These are phyloP conservation scores for Blastobotrys indianensis DNA, from an alignment of 1,139 yeast genomes.

Conservation along the genomic window DNA sequence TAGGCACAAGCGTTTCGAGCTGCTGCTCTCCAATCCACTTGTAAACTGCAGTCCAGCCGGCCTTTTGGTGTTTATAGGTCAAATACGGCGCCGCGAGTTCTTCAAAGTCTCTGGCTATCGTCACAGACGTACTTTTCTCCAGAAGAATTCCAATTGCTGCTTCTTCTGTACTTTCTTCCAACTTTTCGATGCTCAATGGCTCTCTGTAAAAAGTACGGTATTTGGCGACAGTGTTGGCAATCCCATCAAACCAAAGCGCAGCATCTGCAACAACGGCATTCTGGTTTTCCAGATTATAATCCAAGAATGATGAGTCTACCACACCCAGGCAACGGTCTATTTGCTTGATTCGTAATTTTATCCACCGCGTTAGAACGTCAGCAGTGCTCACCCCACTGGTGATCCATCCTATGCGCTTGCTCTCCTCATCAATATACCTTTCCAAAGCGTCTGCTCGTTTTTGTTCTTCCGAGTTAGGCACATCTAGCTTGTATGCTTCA, in stretches of 20 bases:
- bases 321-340: constrained; percentile 22
- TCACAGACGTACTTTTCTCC: constrained; percentile 14
- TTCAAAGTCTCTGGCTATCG: constrained; percentile 22
- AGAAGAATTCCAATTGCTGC: constrained; percentile 18
- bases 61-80: constrained; percentile 11
- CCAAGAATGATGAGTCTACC: constrained; percentile 8
- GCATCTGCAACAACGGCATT: constrained; percentile 15
- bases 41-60: constrained; percentile 16
- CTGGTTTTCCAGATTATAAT: constrained; percentile 8
- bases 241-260: constrained; percentile 23
- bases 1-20: constrained; percentile 3
- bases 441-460: constrained; percentile 14
- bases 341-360: constrained; percentile 20
- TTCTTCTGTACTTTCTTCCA: neutral
- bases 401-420: constrained; percentile 19
- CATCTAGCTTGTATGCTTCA: constrained; percentile 4
- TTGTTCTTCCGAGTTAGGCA: constrained; percentile 10
- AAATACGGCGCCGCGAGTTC: constrained; percentile 23
- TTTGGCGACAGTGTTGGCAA: constrained; percentile 20
- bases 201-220: constrained; percentile 14
- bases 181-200: constrained; percentile 6
- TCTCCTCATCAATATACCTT: constrained; percentile 12
- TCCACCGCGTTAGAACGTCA: constrained; percentile 23
- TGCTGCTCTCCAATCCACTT: constrained; percentile 18
- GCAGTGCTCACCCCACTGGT: neutral